Conservation (phyloP, 2,329 filamentous ascomycete genomes). For the Colletotrichum australisinense region DNA sequence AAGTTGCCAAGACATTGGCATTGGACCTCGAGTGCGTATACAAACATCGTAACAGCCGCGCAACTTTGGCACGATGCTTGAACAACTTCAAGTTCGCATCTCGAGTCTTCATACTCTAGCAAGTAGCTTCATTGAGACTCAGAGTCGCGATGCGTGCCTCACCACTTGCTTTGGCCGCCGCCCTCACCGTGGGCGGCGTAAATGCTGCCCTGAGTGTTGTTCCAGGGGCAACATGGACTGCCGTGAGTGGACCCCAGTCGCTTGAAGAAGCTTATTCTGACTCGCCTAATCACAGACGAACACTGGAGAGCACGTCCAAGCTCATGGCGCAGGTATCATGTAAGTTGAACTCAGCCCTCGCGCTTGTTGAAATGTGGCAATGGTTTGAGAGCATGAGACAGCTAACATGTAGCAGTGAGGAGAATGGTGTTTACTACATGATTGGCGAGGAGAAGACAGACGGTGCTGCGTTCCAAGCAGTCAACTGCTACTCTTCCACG, state of each 20-base stretch:
- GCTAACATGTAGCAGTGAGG: conserved; percentile 45
- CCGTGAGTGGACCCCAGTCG: conserved; percentile 42
- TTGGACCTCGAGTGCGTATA: background rate
- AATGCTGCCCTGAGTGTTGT: conserved; percentile 48
- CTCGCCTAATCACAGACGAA: conserved; percentile 46
- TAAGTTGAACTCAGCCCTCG: background rate
- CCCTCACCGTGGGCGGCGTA: conserved; percentile 15
- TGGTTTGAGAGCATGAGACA: background rate
- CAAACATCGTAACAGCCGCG: background rate
- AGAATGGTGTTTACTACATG: conserved; percentile 71
- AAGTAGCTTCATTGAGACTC: background rate
- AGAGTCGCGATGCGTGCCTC: conserved; percentile 3
- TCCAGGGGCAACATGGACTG: conserved; percentile 59
- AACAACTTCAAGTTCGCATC: background rate
- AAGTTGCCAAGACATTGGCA: background rate
- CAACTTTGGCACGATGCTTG: background rate
- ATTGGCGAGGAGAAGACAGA: conserved; percentile 77
- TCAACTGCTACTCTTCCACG: conserved; percentile 75
- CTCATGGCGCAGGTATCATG: conserved; percentile 74
- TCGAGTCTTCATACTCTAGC: background rate
- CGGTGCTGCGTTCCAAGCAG: conserved; percentile 70
- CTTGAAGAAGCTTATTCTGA: background rate
- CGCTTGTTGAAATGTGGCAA: background rate
- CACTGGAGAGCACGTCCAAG: conserved; percentile 69
- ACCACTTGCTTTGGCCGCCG: conserved; percentile 1